Evolutionary conservation across 2,329 filamentous ascomycete species (phyloP), one percentile per base, ranked within the genome.

Genomic region (Epichloe aotearoae): DNA sequence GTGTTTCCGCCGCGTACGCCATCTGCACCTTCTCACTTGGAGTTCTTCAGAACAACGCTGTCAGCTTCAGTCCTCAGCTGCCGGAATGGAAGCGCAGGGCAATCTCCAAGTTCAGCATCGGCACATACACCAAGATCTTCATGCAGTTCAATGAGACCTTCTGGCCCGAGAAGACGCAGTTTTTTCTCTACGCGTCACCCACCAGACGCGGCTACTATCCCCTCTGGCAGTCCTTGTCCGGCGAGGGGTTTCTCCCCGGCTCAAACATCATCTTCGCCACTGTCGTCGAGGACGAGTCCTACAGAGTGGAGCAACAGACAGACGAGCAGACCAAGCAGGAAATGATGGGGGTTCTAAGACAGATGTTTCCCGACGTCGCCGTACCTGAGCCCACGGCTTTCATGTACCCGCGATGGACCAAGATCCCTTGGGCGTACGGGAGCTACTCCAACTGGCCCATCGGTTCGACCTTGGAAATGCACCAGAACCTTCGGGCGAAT

Each of bases 81-180:
- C 83, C 83, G 0, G 62, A 63, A 3, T 86, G 82, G 83, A 86
- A 87, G 63, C 68, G 73, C 14, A 72, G 72, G 3, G 77, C 79
- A 0, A 83, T 86, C 48, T 73, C 77, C 3, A 79, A 75, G 38
- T 84, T 85, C 61, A 69, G 72, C 54, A 85, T 86, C 77, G 83
- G 78, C 6, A 85, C 81, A 0, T 87, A 86, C 65, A 86, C 82
- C 48, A 87, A 87, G 61, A 77, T 86, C 54, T 86, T 86, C 65
- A 67, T 83, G 53, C 82, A 85, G 54, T 86, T 86, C 64, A 70
- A 80, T 53, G 69, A 80, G 50, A 76, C 79, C 0, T 87, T 86
- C 64, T 86, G 83, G 83, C 68, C 57, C 0, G 59, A 65, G 0
- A 64, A 70, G 15, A 67, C 61, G 0, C 63, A 74, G 55, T 74